These are phyloP conservation scores for Penicillium sp. DNA, from an alignment of 2,329 filamentous ascomycete genomes.

Conservation along the genomic window DNA sequence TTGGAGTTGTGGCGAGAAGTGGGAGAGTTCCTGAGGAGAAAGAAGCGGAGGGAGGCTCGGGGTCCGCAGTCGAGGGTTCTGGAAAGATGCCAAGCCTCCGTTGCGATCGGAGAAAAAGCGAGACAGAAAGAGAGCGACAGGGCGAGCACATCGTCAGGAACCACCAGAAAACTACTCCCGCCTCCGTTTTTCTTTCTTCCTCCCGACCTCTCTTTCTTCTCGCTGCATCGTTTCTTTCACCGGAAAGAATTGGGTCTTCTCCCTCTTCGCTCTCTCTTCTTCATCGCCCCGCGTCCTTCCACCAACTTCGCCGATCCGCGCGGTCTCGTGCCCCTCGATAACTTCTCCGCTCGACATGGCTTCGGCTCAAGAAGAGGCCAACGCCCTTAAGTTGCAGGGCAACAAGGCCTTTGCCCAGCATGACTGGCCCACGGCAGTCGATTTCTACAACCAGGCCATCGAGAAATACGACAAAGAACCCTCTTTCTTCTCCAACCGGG, in stretches of 20 bases:
- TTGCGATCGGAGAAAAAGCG: slow-evolving; percentile 24
- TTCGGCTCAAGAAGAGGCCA: slow-evolving; percentile 65
- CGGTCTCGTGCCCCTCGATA: slow-evolving; percentile 32
- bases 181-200: slow-evolving; percentile 5
- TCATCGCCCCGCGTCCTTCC: slow-evolving; percentile 2
- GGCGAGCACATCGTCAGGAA: slow-evolving; percentile 18
- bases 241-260: slow-evolving; percentile 3
- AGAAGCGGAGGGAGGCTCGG: slow-evolving; percentile 6
- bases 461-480: slow-evolving; percentile 79
- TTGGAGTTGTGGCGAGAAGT: slow-evolving; percentile 3
- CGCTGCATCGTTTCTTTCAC: not conserved
- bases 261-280: slow-evolving; percentile 3
- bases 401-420: slow-evolving; percentile 90
- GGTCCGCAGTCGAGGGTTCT: slow-evolving; percentile 27
- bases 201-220: not conserved
- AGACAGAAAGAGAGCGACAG: slow-evolving; percentile 10
- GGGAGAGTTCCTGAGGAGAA: slow-evolving; percentile 5
- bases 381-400: slow-evolving; percentile 86
- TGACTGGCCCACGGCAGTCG: slow-evolving; percentile 80
- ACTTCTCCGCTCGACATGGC: slow-evolving; percentile 37
- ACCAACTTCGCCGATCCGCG: slow-evolving; percentile 20
- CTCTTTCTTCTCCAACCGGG: slow-evolving; percentile 90
- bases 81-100: slow-evolving; percentile 36
- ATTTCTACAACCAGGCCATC: slow-evolving; percentile 86
- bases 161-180: not conserved